Conservation (phyloP, 1,284 basidiomycete species). For the Ganoderma sp. region DNA sequence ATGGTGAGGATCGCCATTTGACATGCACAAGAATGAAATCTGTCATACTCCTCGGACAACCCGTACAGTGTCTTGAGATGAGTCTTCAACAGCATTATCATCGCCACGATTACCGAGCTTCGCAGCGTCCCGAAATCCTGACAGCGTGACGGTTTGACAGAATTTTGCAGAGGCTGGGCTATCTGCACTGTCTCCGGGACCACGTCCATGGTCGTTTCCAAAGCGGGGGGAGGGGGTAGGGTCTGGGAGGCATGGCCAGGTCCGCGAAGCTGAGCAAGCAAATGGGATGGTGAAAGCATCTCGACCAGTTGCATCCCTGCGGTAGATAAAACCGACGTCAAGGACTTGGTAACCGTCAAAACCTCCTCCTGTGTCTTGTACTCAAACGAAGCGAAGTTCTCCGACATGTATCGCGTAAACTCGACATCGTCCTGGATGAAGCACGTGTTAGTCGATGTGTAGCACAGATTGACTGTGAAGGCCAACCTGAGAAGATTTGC, state of each 20-base stretch:
- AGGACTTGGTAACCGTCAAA: constrained; percentile 80
- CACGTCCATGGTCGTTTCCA: constrained; percentile 22
- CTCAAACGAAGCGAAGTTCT: constrained; percentile 90
- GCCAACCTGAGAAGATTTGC: constrained; percentile 55
- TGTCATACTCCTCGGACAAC: constrained; percentile 83
- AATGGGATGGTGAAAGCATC: constrained; percentile 67
- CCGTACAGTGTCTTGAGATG: constrained; percentile 83
- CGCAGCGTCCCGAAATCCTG: constrained; percentile 56
- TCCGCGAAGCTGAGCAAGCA: constrained; percentile 65
- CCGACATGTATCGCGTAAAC: constrained; percentile 90
- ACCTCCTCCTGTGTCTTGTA: constrained; percentile 96
- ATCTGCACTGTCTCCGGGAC: constrained; percentile 10
- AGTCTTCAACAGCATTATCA: constrained; percentile 85
- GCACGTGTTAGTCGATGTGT: not conserved
- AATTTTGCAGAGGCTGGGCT: constrained; percentile 16
- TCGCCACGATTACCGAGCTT: constrained; percentile 75
- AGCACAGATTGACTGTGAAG: not conserved
- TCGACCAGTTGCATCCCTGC: constrained; percentile 83
- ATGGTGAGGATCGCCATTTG: not conserved
- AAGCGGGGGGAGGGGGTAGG: not conserved
- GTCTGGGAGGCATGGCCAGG: constrained; percentile 6
- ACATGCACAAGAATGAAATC: not conserved
- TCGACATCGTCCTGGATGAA: constrained; percentile 71
- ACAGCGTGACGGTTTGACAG: constrained; percentile 29
- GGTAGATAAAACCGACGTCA: constrained; percentile 84